Evolutionary conservation across 371 early-diverging fungal genomes (phyloP).

Genomic region (Basidiobolus meristosporus): DNA sequence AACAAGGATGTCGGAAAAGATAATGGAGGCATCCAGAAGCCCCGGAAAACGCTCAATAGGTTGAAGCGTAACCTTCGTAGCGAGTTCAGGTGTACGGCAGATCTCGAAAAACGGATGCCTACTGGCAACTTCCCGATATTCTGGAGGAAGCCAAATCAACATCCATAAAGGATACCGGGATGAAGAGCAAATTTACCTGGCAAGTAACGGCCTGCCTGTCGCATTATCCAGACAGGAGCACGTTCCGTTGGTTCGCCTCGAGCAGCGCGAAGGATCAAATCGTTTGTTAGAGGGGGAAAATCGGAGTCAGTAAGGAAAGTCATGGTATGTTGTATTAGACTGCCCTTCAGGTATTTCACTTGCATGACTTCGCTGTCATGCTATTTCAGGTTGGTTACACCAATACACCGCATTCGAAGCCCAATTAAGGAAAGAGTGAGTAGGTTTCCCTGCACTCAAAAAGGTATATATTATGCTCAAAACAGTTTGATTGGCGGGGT

Average conservation of each 20-base stretch:
- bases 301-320: background rate
- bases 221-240: conserved; percentile 94
- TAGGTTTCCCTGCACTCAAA: too few relatives aligned
- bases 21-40: conserved; percentile 89
- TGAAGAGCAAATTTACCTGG: too few relatives aligned
- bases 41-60: conserved; percentile 84
- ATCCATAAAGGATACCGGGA: too few relatives aligned
- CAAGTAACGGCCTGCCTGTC: conserved; percentile 94
- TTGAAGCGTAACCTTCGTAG: conserved; percentile 88
- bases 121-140: conserved; percentile 44
- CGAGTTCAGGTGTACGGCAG: conserved; percentile 82
- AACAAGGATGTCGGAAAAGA: conserved; percentile 94
- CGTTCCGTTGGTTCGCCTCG: conserved; percentile 75
- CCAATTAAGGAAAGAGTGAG: too few relatives aligned
- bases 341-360: too few relatives aligned
- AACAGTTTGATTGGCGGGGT: too few relatives aligned
- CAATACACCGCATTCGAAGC: too few relatives aligned
- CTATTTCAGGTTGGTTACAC: too few relatives aligned
- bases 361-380: too few relatives aligned
- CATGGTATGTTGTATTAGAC: too few relatives aligned
- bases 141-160: too few relatives aligned
- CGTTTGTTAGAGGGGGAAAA: conserved; percentile 80
- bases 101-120: conserved; percentile 85
- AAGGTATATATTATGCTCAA: too few relatives aligned
- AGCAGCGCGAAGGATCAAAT: conserved; percentile 73